Conservation (phyloP, 805 yeast species). For the Lachancea sp. region DNA sequence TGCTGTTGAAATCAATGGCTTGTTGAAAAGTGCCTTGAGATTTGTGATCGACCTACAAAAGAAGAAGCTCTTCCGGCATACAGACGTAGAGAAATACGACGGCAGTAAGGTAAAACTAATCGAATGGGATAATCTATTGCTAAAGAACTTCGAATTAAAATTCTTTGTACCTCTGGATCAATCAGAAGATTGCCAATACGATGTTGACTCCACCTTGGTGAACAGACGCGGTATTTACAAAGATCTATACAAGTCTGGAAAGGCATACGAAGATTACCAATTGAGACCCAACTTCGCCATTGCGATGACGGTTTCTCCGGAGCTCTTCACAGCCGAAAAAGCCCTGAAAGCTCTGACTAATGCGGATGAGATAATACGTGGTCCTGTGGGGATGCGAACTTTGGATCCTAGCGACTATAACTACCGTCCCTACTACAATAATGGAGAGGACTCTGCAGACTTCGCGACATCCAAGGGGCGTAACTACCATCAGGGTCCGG, state of each 20-base stretch:
- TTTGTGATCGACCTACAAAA: constrained; percentile 60
- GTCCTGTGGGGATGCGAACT: constrained; percentile 88
- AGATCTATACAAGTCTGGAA: constrained; percentile 74
- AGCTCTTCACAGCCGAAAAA: constrained; percentile 57
- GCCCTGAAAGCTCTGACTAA: constrained; percentile 60
- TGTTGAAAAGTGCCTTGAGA: constrained; percentile 75
- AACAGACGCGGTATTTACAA: constrained; percentile 93
- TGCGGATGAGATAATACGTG: constrained; percentile 72
- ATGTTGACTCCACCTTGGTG: constrained; percentile 56
- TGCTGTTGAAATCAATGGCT: constrained; percentile 85
- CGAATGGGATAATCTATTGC: constrained; percentile 69
- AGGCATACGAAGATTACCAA: constrained; percentile 90
- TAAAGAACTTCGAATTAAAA: constrained; percentile 68
- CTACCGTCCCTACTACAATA: constrained; percentile 83
- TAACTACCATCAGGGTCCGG: constrained; percentile 98
- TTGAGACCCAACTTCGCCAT: constrained; percentile 86
- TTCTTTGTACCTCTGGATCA: constrained; percentile 70
- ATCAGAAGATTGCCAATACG: constrained; percentile 52
- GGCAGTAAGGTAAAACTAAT: constrained; percentile 51
- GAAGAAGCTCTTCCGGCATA: constrained; percentile 51
- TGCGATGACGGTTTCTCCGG: constrained; percentile 94
- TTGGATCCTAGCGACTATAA: constrained; percentile 89
- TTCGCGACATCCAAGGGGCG: constrained; percentile 93
- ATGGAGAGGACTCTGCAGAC: constrained; percentile 73
- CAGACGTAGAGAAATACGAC: constrained; percentile 50